These are phyloP conservation scores for Thraustotheca clavata DNA, from an alignment of 352 stramenopile genomes.

Conservation along the genomic window DNA sequence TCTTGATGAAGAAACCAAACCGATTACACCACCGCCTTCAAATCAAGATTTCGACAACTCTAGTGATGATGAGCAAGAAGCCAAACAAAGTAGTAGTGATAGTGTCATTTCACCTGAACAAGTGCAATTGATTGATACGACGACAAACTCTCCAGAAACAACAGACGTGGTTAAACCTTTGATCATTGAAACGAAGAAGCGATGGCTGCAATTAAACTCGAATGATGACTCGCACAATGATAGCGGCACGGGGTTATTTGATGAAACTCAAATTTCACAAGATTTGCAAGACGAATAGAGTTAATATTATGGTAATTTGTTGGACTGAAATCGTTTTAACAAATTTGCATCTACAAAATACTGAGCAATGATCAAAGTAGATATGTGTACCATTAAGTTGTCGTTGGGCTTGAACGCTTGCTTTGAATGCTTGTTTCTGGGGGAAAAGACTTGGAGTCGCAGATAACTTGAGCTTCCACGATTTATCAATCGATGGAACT, in stretches of 20 bases:
- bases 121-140: background rate
- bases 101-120: background rate
- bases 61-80: slow-evolving; percentile 1
- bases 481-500: background rate
- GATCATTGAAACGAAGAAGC: background rate
- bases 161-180: background rate
- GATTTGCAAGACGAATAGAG: slow-evolving; percentile 1
- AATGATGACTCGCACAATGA: slow-evolving; percentile 4
- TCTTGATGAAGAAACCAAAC: background rate
- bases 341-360: slow-evolving; percentile 1
- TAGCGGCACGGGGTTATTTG: background rate
- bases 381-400: background rate
- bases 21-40: background rate
- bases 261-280: slow-evolving; percentile 10
- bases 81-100: background rate
- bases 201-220: slow-evolving; percentile 16
- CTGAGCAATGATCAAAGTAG: background rate
- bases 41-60: background rate
- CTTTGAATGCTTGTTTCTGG: background rate
- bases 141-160: background rate
- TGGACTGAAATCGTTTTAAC: background rate
- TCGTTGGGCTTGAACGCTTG: background rate
- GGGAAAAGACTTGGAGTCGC: background rate
- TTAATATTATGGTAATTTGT: background rate
- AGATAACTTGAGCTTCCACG: background rate